These are phyloP conservation scores for Capsella rubella DNA, from an alignment of 441 rosid genomes.

Conservation along the genomic window DNA sequence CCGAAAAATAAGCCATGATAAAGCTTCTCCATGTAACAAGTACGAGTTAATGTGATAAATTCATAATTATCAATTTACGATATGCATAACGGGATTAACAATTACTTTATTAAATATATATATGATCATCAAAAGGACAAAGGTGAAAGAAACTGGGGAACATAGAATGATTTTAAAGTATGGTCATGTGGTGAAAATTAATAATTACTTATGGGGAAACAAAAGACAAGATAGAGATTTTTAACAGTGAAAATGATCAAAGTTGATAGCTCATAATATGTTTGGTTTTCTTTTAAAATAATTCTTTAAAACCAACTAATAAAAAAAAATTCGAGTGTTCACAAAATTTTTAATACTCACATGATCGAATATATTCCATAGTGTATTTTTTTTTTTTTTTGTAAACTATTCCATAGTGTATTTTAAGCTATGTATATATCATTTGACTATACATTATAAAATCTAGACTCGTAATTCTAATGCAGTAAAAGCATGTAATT, in stretches of 20 bases:
- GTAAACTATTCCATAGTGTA: no score
- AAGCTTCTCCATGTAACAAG: slow-evolving; percentile 22
- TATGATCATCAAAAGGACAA: slow-evolving; percentile 7
- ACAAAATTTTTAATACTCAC: not conserved
- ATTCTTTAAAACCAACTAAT: not conserved
- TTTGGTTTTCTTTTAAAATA: not conserved
- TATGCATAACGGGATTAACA: not conserved
- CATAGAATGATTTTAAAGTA: slow-evolving; percentile 42
- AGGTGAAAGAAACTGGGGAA: slow-evolving; percentile 31
- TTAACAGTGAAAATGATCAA: slow-evolving; percentile 11
- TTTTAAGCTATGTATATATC: not conserved
- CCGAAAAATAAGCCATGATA: slow-evolving; percentile 20
- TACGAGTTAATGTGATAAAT: slow-evolving; percentile 28
- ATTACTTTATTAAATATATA: not conserved
- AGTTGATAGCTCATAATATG: not conserved
- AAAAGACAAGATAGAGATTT: slow-evolving; percentile 23
- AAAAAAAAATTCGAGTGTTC: no score
- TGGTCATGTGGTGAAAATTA: slow-evolving; percentile 37
- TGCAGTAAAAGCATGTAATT: not conserved
- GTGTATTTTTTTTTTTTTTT: not conserved
- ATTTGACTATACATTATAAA: not conserved
- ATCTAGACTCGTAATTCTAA: not conserved
- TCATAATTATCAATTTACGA: slow-evolving; percentile 24
- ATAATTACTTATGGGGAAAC: slow-evolving; percentile 30
- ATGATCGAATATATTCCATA: no score